Percentiles rank a stretch among this genome's conserved stretches.
These are phyloP conservation scores for Ceratocystis cubensis DNA, from an alignment of 2,329 filamentous ascomycete genomes.

Conservation along the genomic window DNA sequence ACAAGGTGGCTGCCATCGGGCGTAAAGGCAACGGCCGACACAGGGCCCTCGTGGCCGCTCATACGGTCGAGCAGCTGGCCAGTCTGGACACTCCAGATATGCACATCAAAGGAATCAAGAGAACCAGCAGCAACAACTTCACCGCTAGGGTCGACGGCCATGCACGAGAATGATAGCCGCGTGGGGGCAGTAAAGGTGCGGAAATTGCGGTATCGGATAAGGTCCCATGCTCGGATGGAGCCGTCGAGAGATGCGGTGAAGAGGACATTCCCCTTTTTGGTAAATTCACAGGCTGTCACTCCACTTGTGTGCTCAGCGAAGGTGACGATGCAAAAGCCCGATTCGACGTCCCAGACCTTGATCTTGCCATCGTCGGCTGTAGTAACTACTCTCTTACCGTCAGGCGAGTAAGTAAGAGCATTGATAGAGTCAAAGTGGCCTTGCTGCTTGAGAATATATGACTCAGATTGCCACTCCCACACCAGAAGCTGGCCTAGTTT, in stretches of 20 bases:
- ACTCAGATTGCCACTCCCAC: slow-evolving; percentile 99
- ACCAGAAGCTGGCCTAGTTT: slow-evolving; percentile 92
- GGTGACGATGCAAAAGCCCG: slow-evolving; percentile 94
- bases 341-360: slow-evolving; percentile 95
- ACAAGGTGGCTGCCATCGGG: slow-evolving; percentile 73
- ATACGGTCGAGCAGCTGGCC: slow-evolving; percentile 86
- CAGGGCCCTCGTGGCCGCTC: slow-evolving; percentile 84
- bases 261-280: slow-evolving; percentile 86
- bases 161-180: slow-evolving; percentile 77
- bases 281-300: slow-evolving; percentile 88
- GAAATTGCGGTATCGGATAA: slow-evolving; percentile 93
- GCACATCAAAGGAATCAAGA: slow-evolving; percentile 89
- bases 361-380: slow-evolving; percentile 94
- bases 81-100: slow-evolving; percentile 97
- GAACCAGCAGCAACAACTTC: slow-evolving; percentile 94
- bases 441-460: slow-evolving; percentile 95
- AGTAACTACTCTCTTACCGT: slow-evolving; percentile 85
- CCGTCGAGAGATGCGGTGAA: slow-evolving; percentile 94
- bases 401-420: slow-evolving; percentile 79
- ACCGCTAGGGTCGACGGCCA: slow-evolving; percentile 93
- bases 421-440: slow-evolving; percentile 97
- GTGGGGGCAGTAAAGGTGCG: slow-evolving; percentile 92
- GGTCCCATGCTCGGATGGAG: slow-evolving; percentile 88
- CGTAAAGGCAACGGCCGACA: slow-evolving; percentile 78
- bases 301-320: slow-evolving; percentile 95